Conservation (phyloP, 345 rosid species). For the Salix brachista region DNA sequence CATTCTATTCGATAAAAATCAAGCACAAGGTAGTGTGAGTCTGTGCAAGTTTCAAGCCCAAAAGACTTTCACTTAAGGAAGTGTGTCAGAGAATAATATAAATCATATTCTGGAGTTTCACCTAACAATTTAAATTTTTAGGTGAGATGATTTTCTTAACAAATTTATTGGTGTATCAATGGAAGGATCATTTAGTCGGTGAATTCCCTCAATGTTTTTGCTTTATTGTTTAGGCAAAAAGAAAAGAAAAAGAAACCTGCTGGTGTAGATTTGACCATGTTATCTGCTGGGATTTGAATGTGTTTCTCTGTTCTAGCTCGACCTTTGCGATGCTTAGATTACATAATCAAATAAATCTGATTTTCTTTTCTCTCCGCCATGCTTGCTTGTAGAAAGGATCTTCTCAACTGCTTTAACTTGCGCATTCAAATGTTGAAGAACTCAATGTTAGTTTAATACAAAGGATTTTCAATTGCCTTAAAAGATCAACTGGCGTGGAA, state of each 20-base stretch:
- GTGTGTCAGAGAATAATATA: too few species aligned
- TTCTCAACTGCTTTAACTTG: not conserved
- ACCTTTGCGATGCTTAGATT: not conserved
- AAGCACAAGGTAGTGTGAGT: too few species aligned
- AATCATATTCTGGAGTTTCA: too few species aligned
- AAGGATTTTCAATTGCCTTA: not conserved
- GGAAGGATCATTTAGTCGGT: not conserved
- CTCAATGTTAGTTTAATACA: not conserved
- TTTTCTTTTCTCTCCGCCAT: not conserved
- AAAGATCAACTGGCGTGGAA: not conserved
- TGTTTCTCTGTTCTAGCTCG: not conserved
- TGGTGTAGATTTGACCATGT: not conserved
- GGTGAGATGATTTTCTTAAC: too few species aligned
- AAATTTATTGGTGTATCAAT: not conserved
- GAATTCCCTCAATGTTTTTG: not conserved
- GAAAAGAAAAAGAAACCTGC: not conserved
- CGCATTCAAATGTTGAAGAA: not conserved
- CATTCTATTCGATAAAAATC: too few species aligned
- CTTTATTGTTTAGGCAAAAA: not conserved
- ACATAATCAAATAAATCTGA: not conserved
- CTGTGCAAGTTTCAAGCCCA: too few species aligned
- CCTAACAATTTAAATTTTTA: fast-evolving
- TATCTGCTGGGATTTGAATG: not conserved
- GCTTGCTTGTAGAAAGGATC: not conserved
- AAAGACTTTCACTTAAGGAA: too few species aligned